Conservation (phyloP, 1,284 basidiomycete species). For the Gomphus bonarii region DNA sequence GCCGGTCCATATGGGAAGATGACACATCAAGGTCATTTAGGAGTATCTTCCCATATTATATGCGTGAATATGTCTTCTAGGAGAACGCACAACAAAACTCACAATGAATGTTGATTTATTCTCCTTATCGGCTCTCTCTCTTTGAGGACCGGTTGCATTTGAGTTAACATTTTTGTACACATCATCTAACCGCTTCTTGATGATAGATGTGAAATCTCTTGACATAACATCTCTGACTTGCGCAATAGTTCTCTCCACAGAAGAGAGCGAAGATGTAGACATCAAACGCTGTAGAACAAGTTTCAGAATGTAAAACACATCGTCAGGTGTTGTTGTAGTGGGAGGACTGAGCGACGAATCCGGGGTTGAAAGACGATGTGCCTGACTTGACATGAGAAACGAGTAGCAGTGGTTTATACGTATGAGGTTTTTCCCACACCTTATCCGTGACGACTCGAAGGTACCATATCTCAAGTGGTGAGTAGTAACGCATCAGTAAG, state of each 20-base stretch:
- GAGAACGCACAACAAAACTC: conserved; percentile 22
- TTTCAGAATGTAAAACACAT: conserved; percentile 91
- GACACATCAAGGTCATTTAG: conserved; percentile 88
- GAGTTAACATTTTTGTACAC: conserved; percentile 56
- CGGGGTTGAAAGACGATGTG: conserved; percentile 56
- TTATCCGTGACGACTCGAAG: conserved; percentile 82
- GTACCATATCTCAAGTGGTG: conserved; percentile 91
- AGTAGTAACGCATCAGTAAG: conserved; percentile 68
- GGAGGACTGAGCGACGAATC: conserved; percentile 57
- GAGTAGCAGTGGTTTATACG: background rate
- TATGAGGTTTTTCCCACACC: conserved; percentile 40
- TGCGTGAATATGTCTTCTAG: conserved; percentile 8
- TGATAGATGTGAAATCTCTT: conserved; percentile 66
- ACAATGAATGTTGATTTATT: conserved; percentile 74
- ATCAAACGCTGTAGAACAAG: conserved; percentile 66
- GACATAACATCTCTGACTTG: conserved; percentile 69
- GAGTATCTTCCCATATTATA: conserved; percentile 44
- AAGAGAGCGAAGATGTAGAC: conserved; percentile 56
- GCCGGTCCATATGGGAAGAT: conserved; percentile 73
- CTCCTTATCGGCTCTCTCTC: conserved; percentile 71
- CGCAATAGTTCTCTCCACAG: conserved; percentile 48
- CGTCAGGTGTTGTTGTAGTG: conserved; percentile 75
- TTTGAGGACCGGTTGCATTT: conserved; percentile 35
- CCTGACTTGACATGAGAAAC: conserved; percentile 28
- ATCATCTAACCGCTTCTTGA: conserved; percentile 77